Conservation (phyloP, 140 eudicot genomes). For the Cichorium intybus region DNA sequence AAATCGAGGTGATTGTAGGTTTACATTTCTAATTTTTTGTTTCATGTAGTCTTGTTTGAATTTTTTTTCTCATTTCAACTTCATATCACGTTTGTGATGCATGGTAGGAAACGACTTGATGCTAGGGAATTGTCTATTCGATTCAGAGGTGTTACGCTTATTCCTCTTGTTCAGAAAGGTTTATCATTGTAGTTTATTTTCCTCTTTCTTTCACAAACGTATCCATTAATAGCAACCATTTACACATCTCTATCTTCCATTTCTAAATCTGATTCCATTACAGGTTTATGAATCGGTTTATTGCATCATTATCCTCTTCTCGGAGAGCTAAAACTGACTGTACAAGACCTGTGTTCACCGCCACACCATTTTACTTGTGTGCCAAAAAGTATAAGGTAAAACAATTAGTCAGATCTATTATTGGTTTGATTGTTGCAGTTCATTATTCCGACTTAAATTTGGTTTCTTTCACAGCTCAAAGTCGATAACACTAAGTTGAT, state of each 20-base stretch:
- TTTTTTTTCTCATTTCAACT: no score
- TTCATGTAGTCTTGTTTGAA: no score
- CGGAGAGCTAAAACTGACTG: slow-evolving; percentile 81
- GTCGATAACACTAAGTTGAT: slow-evolving; percentile 78
- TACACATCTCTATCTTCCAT: not conserved
- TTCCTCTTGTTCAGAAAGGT: slow-evolving; percentile 78
- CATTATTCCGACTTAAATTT: not conserved
- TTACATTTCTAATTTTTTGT: no score
- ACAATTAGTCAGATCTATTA: no score
- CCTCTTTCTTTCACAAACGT: not conserved
- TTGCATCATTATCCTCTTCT: slow-evolving; percentile 75
- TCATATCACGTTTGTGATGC: not conserved
- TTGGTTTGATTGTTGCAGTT: slow-evolving; percentile 3
- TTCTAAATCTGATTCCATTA: slow-evolving; percentile 8
- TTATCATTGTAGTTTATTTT: slow-evolving; percentile 45
- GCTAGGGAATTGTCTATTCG: slow-evolving; percentile 82
- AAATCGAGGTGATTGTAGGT: no score
- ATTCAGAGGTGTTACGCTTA: slow-evolving; percentile 86
- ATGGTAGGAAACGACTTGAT: slow-evolving; percentile 72
- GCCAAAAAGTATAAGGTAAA: slow-evolving; percentile 89
- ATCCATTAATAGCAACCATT: not conserved
- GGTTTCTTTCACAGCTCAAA: slow-evolving; percentile 63
- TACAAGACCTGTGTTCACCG: slow-evolving; percentile 77
- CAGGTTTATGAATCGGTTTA: slow-evolving; percentile 78
- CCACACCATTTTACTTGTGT: slow-evolving; percentile 83